Evolutionary conservation across 495 filamentous ascomycete genomes (phyloP), one percentile per base, ranked within the genome.

Genomic region (Hypoxylon lienhwacheense): DNA sequence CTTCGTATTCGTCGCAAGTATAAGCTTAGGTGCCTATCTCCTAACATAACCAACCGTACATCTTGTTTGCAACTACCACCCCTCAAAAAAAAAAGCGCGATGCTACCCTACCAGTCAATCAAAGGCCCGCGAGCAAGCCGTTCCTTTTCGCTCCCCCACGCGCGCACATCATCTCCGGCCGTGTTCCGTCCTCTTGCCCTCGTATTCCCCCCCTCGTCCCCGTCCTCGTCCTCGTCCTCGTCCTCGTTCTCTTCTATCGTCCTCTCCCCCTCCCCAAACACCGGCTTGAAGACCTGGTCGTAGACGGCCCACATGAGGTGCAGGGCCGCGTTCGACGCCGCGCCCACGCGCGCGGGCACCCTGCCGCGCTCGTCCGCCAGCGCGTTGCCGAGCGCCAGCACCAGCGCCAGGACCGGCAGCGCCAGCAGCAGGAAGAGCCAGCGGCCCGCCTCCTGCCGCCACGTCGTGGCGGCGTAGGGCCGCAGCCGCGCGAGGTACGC

Each of bases 201-300:
- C 24, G 0, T 52, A 25, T 17, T 19, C 22, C 29, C 28, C 26
- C 15, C 17, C 37, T 15, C 17, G 16, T 7, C 10, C 8, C 28
- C 12, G 17, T 11, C 17, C 20, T 22, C 35, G 10, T 19, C 28
- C 5, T 45, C 57, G 11, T 24, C 48, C 12, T 32, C 16, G 10
- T 22, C 63, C 0, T 53, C 47, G 12, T 63, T 61, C 16, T 63
- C 67, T 15, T 69, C 69, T 43, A 71, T 58, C 8, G 90, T 93
- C 69, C 87, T 78, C 81, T 97, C 93, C 11, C 93, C 93, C 65
- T 97, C 87, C 21, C 92, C 91, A 74, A 95, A 96, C 0, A 87
- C 8, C 17, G 47, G 59, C 59, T 79, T 81, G 43, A 88, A 88
- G 17, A 85, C 61, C 1, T 7, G 29, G 73, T 97, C 92, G 75